Conservation (phyloP, 257 asterid species). For the Jasminum sambac region DNA sequence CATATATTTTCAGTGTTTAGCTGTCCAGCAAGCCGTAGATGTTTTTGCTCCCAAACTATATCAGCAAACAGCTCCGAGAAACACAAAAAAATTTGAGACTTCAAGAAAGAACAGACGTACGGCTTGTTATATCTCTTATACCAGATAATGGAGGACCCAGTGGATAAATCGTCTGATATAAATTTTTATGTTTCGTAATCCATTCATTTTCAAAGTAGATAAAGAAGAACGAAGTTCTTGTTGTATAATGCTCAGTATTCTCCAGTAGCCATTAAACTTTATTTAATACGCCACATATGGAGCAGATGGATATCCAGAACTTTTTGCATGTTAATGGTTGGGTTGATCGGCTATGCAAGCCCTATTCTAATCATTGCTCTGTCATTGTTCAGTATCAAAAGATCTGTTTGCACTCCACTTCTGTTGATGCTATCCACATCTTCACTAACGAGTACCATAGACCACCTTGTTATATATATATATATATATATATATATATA, state of each 20-base stretch:
- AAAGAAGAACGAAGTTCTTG: too few relatives aligned
- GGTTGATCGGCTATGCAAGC: not conserved
- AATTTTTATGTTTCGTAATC: not conserved
- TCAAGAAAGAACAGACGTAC: not conserved
- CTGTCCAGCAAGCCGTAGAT: not conserved
- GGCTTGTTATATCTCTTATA: not conserved
- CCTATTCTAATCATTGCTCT: not conserved
- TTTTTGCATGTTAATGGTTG: not conserved
- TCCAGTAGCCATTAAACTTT: not conserved
- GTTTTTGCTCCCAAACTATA: not conserved
- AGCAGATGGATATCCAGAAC: not conserved
- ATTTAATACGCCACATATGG: not conserved
- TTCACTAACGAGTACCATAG: not conserved
- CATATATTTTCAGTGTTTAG: not conserved
- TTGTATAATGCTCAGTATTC: not conserved
- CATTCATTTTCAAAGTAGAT: not conserved
- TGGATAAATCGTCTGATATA: not conserved
- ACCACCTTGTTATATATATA: too few relatives aligned
- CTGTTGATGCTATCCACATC: conserved; percentile 5
- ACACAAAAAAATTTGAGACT: not conserved
- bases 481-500: too few relatives aligned
- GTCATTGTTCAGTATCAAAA: not conserved
- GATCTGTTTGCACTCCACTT: conserved; percentile 8
- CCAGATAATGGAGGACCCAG: not conserved
- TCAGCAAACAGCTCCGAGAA: not conserved